Percentiles rank a stretch among this genome's conserved stretches.
Evolutionary conservation across 768 basidiomycete genomes (phyloP).

Genomic region (Pleurotus pulmonarius): DNA sequence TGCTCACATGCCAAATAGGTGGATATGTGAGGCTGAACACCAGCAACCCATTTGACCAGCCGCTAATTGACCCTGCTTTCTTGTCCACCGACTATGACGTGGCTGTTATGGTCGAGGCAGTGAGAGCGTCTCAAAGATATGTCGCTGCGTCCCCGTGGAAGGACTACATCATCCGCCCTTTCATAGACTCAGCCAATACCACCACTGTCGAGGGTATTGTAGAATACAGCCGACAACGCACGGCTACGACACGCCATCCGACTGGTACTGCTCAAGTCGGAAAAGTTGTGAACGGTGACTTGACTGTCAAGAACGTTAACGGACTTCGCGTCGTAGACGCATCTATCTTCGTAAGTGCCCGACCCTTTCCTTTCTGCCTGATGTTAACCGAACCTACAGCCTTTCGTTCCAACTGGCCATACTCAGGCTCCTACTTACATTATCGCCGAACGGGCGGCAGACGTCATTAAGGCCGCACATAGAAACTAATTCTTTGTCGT

Average conservation of each 20-base stretch:
- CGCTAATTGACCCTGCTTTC: slow-evolving; percentile 22
- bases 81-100: slow-evolving; percentile 18
- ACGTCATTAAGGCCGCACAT: slow-evolving; percentile 19
- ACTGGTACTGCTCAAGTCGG: slow-evolving; percentile 27
- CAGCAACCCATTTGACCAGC: slow-evolving; percentile 18
- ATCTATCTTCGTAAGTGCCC: slow-evolving; percentile 27
- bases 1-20: slow-evolving; percentile 9
- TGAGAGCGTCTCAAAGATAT: slow-evolving; percentile 21
- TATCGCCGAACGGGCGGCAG: slow-evolving; percentile 26
- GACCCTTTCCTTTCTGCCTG: background rate
- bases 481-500: background rate
- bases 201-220: slow-evolving; percentile 22
- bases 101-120: slow-evolving; percentile 20
- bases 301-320: slow-evolving; percentile 5
- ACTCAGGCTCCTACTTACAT: slow-evolving; percentile 23
- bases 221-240: slow-evolving; percentile 16
- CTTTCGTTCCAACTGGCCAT: slow-evolving; percentile 22
- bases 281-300: slow-evolving; percentile 21
- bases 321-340: slow-evolving; percentile 36
- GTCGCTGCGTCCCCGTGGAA: slow-evolving; percentile 22
- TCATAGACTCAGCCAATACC: slow-evolving; percentile 17
- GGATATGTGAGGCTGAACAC: slow-evolving; percentile 23
- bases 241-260: slow-evolving; percentile 20
- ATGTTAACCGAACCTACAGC: slow-evolving; percentile 11
- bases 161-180: slow-evolving; percentile 19